These are phyloP conservation scores for Termitomyces bulborhizus DNA, from an alignment of 768 basidiomycete genomes.

Conservation along the genomic window DNA sequence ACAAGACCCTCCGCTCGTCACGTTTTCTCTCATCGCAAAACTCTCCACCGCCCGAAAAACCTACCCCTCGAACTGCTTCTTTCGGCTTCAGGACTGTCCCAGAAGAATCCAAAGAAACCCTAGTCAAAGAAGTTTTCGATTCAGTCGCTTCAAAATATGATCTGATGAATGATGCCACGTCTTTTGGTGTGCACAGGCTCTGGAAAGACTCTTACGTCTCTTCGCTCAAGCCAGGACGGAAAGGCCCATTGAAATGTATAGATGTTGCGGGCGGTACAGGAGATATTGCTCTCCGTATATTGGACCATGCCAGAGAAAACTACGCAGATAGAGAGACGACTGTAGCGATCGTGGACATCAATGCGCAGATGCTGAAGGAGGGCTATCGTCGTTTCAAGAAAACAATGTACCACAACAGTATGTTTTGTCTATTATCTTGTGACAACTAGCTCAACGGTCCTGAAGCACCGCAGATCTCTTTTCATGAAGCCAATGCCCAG, in stretches of 20 bases:
- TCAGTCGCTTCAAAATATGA: constrained; percentile 96
- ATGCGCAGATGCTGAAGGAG: constrained; percentile 91
- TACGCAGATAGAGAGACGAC: constrained; percentile 86
- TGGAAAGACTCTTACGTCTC: constrained; percentile 95
- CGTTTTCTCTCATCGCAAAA: constrained; percentile 18
- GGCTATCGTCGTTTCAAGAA: constrained; percentile 87
- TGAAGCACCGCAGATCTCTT: constrained; percentile 85
- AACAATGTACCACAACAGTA: constrained; percentile 98
- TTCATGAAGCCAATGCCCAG: constrained; percentile 93
- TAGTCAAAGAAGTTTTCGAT: constrained; percentile 92
- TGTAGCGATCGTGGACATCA: constrained; percentile 92
- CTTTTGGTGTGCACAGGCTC: constrained; percentile 89
- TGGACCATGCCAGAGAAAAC: constrained; percentile 86
- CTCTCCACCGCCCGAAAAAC: constrained; percentile 4
- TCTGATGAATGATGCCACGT: constrained; percentile 99
- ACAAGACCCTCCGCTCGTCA: not conserved
- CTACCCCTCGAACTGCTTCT: constrained; percentile 54
- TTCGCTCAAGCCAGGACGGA: constrained; percentile 67
- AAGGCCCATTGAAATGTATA: constrained; percentile 72
- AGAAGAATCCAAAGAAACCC: constrained; percentile 78
- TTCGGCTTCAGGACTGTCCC: constrained; percentile 93
- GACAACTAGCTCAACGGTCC: constrained; percentile 1
- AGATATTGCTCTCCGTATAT: constrained; percentile 90
- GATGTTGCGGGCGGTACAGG: constrained; percentile 98
- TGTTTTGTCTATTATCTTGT: constrained; percentile 18